These are phyloP conservation scores for Neocatenulostroma microsporum DNA, from an alignment of 2,329 filamentous ascomycete genomes.

Conservation along the genomic window DNA sequence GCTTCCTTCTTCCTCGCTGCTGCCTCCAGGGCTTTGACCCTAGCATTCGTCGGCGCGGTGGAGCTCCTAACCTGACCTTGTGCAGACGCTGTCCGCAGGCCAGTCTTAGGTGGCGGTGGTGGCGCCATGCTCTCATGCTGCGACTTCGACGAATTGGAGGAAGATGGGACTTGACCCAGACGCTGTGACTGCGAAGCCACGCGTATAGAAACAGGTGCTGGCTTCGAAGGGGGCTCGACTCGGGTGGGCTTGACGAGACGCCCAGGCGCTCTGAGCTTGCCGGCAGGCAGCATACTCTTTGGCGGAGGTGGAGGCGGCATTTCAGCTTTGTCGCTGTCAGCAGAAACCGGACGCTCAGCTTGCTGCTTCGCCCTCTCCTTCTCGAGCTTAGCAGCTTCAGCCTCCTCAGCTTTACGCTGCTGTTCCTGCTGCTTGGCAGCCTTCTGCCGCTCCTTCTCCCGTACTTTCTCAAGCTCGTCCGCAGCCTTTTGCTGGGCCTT, in stretches of 20 bases:
- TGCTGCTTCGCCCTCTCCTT: conserved; percentile 23
- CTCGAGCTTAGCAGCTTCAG: conserved; percentile 30
- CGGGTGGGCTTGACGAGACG: conserved; percentile 34
- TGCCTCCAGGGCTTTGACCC: conserved; percentile 54
- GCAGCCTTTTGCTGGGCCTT: conserved; percentile 56
- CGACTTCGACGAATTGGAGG: conserved; percentile 19
- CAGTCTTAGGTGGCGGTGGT: conserved; percentile 47
- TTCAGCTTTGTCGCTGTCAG: conserved; percentile 33
- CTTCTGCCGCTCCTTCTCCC: conserved; percentile 63
- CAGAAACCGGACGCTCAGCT: conserved; percentile 21
- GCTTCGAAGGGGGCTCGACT: conserved; percentile 46
- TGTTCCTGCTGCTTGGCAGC: conserved; percentile 51
- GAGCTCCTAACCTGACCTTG: conserved; percentile 37
- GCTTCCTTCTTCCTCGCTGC: conserved; percentile 76
- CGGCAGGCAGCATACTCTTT: conserved; percentile 37
- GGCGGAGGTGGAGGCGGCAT: conserved; percentile 57
- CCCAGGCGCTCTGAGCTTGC: conserved; percentile 30
- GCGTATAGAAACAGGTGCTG: conserved; percentile 63
- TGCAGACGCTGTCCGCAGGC: conserved; percentile 59
- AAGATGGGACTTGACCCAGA: conserved; percentile 19
- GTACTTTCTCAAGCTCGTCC: conserved; percentile 59
- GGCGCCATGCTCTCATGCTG: conserved; percentile 28
- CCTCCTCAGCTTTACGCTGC: conserved; percentile 30
- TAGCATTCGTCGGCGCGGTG: conserved; percentile 45
- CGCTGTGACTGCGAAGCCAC: conserved; percentile 46